These are phyloP conservation scores for Vitis rotundifolia DNA, from an alignment of 164 flowering plant genomes.

Conservation along the genomic window DNA sequence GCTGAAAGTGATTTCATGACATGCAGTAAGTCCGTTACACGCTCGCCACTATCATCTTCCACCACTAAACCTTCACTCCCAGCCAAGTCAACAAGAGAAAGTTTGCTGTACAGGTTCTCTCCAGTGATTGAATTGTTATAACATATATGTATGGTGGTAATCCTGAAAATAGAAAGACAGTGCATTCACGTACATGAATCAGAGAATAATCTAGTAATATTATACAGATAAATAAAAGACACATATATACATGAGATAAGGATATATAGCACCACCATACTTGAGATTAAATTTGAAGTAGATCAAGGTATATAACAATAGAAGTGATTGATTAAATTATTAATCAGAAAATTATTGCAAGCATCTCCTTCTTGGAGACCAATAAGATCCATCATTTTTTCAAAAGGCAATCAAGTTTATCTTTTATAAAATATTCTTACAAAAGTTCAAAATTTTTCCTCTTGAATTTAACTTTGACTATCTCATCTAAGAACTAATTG, in stretches of 20 bases:
- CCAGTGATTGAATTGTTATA: slow-evolving; percentile 72
- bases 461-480: too few relatives aligned
- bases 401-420: neutral
- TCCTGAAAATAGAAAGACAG: slow-evolving; percentile 50
- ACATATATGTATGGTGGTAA: slow-evolving; percentile 72
- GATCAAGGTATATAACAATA: neutral
- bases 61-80: slow-evolving; percentile 73
- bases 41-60: slow-evolving; percentile 82
- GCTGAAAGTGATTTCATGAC: slow-evolving; percentile 94
- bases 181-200: slow-evolving; percentile 6
- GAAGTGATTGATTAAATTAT: neutral
- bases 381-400: neutral
- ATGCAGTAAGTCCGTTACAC: slow-evolving; percentile 82
- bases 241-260: too few relatives aligned
- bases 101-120: slow-evolving; percentile 81
- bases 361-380: neutral
- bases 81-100: slow-evolving; percentile 95
- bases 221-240: too few relatives aligned
- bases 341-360: neutral
- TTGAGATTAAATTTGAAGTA: too few relatives aligned
- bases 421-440: neutral
- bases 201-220: neutral
- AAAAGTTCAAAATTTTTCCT: too few relatives aligned
- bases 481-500: too few relatives aligned
- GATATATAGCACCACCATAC: too few relatives aligned